Evolutionary conservation across 2,329 filamentous ascomycete species (phyloP).

Genomic region (Helotiales sp.): DNA sequence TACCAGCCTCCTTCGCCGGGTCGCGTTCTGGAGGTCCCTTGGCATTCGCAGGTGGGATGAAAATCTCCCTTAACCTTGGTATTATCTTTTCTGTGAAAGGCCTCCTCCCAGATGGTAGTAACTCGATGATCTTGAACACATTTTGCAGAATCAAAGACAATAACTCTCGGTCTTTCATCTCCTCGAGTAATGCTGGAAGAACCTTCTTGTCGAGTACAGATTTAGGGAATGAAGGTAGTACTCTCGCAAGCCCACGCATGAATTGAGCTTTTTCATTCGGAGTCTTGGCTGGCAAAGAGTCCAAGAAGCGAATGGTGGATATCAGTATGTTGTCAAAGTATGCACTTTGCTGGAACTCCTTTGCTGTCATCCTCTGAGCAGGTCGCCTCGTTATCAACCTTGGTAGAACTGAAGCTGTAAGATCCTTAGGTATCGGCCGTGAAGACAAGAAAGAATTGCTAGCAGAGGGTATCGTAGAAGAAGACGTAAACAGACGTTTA

Average conservation of each 20-base stretch:
- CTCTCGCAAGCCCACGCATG: constrained; percentile 81
- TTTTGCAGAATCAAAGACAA: constrained; percentile 86
- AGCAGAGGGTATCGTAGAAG: constrained; percentile 74
- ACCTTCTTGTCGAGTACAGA: constrained; percentile 95
- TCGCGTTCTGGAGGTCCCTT: constrained; percentile 67
- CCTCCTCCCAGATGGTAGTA: constrained; percentile 74
- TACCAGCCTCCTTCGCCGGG: constrained; percentile 78
- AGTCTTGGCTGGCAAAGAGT: constrained; percentile 88
- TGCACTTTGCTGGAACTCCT: constrained; percentile 90
- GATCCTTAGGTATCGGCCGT: constrained; percentile 75
- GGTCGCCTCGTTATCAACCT: constrained; percentile 84
- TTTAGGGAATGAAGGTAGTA: constrained; percentile 88
- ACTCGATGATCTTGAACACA: constrained; percentile 83
- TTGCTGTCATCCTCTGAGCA: constrained; percentile 82
- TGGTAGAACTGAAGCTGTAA: constrained; percentile 75
- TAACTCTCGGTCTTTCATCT: constrained; percentile 89
- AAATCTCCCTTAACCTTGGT: constrained; percentile 81
- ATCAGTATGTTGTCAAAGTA: constrained; percentile 98
- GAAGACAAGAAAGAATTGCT: constrained; percentile 85
- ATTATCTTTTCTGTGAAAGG: constrained; percentile 84
- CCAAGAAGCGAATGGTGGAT: constrained; percentile 92
- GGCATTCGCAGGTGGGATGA: constrained; percentile 61
- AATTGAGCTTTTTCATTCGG: constrained; percentile 89
- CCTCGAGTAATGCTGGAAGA: constrained; percentile 82
- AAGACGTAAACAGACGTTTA: constrained; percentile 77